Evolutionary conservation across 2,329 filamentous ascomycete genomes (phyloP), one percentile per base, ranked within the genome.

Genomic region (Hypomyces rosellus): DNA sequence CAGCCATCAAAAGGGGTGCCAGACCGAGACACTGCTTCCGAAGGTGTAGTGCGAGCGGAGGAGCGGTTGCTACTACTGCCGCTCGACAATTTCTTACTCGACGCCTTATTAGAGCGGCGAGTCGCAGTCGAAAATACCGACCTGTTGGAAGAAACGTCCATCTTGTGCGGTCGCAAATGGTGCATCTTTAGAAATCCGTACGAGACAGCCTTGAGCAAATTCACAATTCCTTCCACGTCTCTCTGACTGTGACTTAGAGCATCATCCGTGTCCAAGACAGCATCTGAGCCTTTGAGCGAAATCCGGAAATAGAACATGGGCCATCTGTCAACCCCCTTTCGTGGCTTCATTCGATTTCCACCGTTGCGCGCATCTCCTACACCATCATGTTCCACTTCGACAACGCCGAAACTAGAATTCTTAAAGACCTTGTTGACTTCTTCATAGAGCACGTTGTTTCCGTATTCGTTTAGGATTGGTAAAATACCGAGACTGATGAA

Each of bases 251-350:
- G 71, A 47, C 76, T 69, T 2, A 80, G 62, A 12, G 75, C 18
- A 2, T 63, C 56, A 16, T 69, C 63, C 5, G 63, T 49, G 15
- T 68, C 64, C n/a, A 73, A 66, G 2, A 65, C 25, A n/a, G 68
- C 65, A 2, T 60, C 53, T 11, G 51, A 49, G 42, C 43, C 48
- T 18, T 49, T 50, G 37, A 77, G 60, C 2, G 74, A 69, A 34
- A 96, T 78, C 25, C 81, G 81, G n/a, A 97, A 69, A 59, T 84
- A 86, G 60, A 96, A 97, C 84, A 92, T 92, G 0, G 92, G 90
- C 83, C 89, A 93, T 46, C 82, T 79, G 60, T 96, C 89, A 9
- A 91, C 72, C 0, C 82, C 76, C 62, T 88, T 92, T 40, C 74
- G 76, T 12, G 69, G 67, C 60, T 74, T 81, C 36, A 56, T 20